These are phyloP conservation scores for Macrophomina tecta DNA, from an alignment of 2,329 filamentous ascomycete species.

Conservation along the genomic window DNA sequence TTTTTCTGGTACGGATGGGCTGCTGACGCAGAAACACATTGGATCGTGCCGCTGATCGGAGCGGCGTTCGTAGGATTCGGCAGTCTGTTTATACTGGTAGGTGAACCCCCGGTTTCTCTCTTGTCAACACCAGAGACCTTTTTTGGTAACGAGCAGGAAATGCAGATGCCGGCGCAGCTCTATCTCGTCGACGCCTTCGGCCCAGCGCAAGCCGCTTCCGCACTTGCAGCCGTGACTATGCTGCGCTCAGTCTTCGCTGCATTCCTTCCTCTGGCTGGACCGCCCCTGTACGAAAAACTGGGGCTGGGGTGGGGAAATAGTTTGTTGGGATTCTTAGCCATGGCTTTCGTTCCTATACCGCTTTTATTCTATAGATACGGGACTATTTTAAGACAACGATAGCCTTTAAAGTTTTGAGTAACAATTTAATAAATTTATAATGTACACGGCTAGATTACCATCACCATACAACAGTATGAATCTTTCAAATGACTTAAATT, in stretches of 20 bases:
- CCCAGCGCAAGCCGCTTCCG: constrained; percentile 58
- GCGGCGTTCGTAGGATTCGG: background rate
- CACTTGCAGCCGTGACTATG: constrained; percentile 68
- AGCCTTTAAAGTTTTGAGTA: background rate
- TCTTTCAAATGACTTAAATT: no score
- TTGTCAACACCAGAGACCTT: background rate
- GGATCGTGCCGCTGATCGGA: background rate
- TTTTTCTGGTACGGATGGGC: constrained; percentile 49
- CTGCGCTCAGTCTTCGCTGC: constrained; percentile 62
- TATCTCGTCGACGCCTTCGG: constrained; percentile 70
- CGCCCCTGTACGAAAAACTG: constrained; percentile 64
- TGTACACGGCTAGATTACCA: no score
- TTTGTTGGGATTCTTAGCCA: constrained; percentile 58
- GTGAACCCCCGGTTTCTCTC: background rate
- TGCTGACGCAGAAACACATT: background rate
- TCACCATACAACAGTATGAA: no score
- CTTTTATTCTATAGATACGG: constrained; percentile 75
- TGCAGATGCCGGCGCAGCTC: constrained; percentile 49
- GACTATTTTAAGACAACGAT: constrained; percentile 49
- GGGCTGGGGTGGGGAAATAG: constrained; percentile 67
- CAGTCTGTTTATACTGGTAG: background rate
- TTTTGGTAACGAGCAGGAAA: background rate
- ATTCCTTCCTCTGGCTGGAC: constrained; percentile 63
- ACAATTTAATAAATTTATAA: background rate
- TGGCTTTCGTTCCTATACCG: constrained; percentile 56